A percentile compares a stretch with the other conserved stretches of the same genome.
phyloP scores from a whole-genome alignment of 441 rosid species.

The Capsella rubella region DNA sequence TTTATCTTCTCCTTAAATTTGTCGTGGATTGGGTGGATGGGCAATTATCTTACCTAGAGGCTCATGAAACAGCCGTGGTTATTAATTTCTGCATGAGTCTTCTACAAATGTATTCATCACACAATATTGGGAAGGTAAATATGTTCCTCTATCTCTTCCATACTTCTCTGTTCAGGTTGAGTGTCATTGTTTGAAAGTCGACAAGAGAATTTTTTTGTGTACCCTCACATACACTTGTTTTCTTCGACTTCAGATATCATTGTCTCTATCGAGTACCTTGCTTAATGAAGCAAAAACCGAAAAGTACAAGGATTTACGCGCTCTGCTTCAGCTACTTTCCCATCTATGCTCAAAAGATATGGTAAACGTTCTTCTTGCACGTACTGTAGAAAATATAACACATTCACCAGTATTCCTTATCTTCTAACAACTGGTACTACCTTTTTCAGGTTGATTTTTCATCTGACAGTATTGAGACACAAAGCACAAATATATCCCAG shows the following conservation, averaged over 20 bases:
- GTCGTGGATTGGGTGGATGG: conserved; percentile 98
- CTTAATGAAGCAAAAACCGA: conserved; percentile 86
- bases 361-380: conserved; percentile 52
- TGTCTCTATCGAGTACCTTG: conserved; percentile 79
- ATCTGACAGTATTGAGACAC: conserved; percentile 73
- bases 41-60: conserved; percentile 90
- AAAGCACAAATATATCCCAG: conserved; percentile 82
- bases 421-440: conserved; percentile 27
- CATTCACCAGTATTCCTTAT: conserved; percentile 1
- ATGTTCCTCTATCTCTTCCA: conserved; percentile 16
- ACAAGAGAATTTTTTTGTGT: background rate
- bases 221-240: conserved; percentile 24
- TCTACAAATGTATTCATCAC: conserved; percentile 94
- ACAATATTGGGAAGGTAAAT: conserved; percentile 96
- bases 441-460: conserved; percentile 88
- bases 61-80: conserved; percentile 77
- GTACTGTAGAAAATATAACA: background rate
- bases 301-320: conserved; percentile 89
- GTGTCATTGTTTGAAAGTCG: conserved; percentile 31
- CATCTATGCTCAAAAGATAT: conserved; percentile 94
- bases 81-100: conserved; percentile 91
- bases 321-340: conserved; percentile 97
- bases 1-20: conserved; percentile 91
- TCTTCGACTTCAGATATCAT: conserved; percentile 61
- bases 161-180: conserved; percentile 22